phyloP scores from a whole-genome alignment of 2,329 filamentous ascomycete genomes.

The Sphaerulina vaccinii region DNA sequence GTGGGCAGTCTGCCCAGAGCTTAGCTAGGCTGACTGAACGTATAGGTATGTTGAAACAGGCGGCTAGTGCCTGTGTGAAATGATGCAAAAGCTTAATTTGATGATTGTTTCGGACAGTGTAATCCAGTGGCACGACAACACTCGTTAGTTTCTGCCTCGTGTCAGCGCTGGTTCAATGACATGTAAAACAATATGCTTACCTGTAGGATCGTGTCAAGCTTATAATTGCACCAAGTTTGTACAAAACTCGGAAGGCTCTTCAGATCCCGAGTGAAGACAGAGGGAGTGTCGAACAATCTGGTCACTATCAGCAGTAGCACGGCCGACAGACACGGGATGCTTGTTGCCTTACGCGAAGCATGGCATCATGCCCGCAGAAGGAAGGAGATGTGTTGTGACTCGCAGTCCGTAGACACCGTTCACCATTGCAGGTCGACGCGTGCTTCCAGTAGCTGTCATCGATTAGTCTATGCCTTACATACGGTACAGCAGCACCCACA shows the following conservation, averaged over 20 bases:
- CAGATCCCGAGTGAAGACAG: not conserved
- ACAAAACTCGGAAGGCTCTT: not conserved
- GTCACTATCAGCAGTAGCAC: not conserved
- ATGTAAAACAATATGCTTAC: too few relatives aligned
- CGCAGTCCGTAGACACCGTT: constrained; percentile 9
- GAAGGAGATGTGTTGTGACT: not conserved
- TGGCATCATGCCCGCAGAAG: constrained; percentile 8
- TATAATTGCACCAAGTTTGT: not conserved
- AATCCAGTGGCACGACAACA: not conserved
- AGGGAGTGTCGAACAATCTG: constrained; percentile 2
- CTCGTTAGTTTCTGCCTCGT: constrained; percentile 1
- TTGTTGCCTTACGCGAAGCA: constrained; percentile 5
- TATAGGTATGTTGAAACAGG: not conserved
- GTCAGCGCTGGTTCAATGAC: not conserved
- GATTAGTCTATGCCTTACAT: not conserved
- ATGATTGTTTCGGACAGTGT: not conserved
- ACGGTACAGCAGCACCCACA: constrained; percentile 1
- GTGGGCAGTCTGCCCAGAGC: not conserved
- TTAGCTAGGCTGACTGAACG: not conserved
- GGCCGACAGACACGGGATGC: not conserved
- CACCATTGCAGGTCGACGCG: constrained; percentile 1
- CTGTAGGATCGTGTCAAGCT: not conserved
- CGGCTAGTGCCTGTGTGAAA: not conserved
- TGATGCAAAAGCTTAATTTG: not conserved
- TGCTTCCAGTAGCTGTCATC: constrained; percentile 8